Base-by-base conservation (phyloP, 352 stramenopile genomes). In the Phytophthora constricta region DNA sequence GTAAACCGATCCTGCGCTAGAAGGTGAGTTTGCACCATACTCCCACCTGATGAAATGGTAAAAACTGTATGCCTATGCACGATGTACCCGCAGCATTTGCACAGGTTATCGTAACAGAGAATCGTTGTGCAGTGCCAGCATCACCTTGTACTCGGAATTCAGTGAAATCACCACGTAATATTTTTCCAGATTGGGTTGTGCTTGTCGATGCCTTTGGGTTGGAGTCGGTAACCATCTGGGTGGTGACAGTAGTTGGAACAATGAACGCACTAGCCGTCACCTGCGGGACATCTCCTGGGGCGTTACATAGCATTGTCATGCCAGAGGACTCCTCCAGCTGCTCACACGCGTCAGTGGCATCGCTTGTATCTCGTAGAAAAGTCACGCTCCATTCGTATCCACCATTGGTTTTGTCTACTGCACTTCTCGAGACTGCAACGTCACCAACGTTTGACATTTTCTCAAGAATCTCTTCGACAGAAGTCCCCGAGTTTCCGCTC, bases 401-500 rank as follows among this genome's bases (percentile, higher is more conserved):
- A 27, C 96, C 97, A 48, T 96, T 98, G 4, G 76, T 58, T 2
- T 46, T 19, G 63, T 98, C 89, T 16, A 98, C 93, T 2, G 58
- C 64, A 63, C 86, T 93, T 64, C 97, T 74, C 7, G 87, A 92
- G 0, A 99, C 97, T 2, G 73, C 65, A 2, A 99, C 92, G 62
- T 98, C 94, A 2, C 97, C 97, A 46, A 99, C 64, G 62, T 99
- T 99, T 5, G 69, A 34, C 82, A 99, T 97, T 2, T 54, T 74
- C 72, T 99, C 93, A 1, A 99, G 79, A 53, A 98, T 98, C 67
- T 99, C 96, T 74, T 99, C 92, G 4, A 99, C 55, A 5, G 92
- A 98, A 1, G 90, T 96, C 0, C 96, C 96, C 17, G 93, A 91
- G 20, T 91, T 87, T 5, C 91, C 91, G 59, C 91, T 98, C 25